Percentiles rank a stretch among this genome's conserved stretches.
phyloP scores from a whole-genome alignment of 2,329 filamentous ascomycete genomes.

The Coniochaeta prunicola region DNA sequence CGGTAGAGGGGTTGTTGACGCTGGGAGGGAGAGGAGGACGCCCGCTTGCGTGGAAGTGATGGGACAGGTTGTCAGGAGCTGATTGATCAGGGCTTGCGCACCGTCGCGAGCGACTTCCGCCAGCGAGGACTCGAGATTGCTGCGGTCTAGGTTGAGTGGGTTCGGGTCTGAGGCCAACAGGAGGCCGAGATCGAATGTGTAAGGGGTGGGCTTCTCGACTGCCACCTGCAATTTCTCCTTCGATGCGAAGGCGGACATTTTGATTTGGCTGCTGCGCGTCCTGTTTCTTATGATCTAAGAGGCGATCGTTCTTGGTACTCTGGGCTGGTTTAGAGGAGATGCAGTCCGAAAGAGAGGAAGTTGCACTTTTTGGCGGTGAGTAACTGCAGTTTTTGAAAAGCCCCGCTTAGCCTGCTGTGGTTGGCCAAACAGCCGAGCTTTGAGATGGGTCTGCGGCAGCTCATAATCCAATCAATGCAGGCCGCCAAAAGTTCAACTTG shows the following conservation, averaged over 20 bases:
- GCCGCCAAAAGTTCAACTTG: constrained; percentile 1
- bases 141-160: constrained; percentile 54
- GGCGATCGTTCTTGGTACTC: background rate
- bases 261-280: background rate
- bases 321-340: background rate
- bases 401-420: background rate
- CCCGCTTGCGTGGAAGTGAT: constrained; percentile 62
- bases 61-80: constrained; percentile 82
- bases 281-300: background rate
- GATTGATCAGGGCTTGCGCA: constrained; percentile 87
- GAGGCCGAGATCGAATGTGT: constrained; percentile 89
- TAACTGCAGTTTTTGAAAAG: constrained; percentile 9
- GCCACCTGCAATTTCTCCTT: constrained; percentile 51
- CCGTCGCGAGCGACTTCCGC: constrained; percentile 74
- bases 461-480: background rate
- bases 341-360: background rate
- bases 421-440: constrained; percentile 3
- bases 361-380: constrained; percentile 17
- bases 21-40: constrained; percentile 73
- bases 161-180: constrained; percentile 84
- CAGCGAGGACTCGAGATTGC: constrained; percentile 59
- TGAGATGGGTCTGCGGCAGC: background rate
- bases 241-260: constrained; percentile 14
- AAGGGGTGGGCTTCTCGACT: constrained; percentile 78
- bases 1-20: constrained; percentile 63